Base-by-base conservation (phyloP, 805 yeast genomes). In the Candida verbasci region DNA sequence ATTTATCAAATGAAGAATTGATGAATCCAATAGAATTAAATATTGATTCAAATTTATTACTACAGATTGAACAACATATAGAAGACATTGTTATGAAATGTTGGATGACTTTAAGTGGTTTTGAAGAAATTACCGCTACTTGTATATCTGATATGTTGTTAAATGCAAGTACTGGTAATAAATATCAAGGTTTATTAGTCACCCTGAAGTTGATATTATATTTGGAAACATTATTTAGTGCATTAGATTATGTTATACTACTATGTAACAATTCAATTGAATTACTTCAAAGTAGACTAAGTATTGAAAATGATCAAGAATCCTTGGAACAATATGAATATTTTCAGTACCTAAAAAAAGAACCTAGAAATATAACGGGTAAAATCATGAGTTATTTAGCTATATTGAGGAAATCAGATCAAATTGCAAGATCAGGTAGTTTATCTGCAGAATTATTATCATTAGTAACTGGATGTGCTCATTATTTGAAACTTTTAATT, bases 131-230 rank as follows among this genome's bases (percentile, higher is more conserved):
- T 12, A 75, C 95, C 2, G 97, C 97, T 0, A 74, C 86, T 0
- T 80, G 87, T 53, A 87, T 93, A 12, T 84, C 95, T 2, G 91
- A 86, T 46, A 89, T 93, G 96, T 74, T 93, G 31, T 84, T 87
- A 44, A 73, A 72, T 44, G 88, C 96, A 3, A 81, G 95, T 21
- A 74, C 78, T 9, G 84, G 83, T 25, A 79, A 82, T 46, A 85
- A 80, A 47, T 48, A 61, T 9, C 72, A 72, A 26, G 95, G 97
- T 1, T 65, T 86, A 17, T 52, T 67, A 9, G 76, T 86, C 0
- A 74, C 96, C 0, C 86, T 88, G 0, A 68, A 73, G 41, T 72
- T 93, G 31, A 82, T 91, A 1, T 56, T 82, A 28, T 82, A 79
- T 52, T 72, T 88, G 6, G 91, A 85, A 48, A 73, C 86, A 3